Evolutionary conservation across 2,329 filamentous ascomycete species (phyloP), one percentile per base, ranked within the genome.

Genomic region (Fusarium sp.): DNA sequence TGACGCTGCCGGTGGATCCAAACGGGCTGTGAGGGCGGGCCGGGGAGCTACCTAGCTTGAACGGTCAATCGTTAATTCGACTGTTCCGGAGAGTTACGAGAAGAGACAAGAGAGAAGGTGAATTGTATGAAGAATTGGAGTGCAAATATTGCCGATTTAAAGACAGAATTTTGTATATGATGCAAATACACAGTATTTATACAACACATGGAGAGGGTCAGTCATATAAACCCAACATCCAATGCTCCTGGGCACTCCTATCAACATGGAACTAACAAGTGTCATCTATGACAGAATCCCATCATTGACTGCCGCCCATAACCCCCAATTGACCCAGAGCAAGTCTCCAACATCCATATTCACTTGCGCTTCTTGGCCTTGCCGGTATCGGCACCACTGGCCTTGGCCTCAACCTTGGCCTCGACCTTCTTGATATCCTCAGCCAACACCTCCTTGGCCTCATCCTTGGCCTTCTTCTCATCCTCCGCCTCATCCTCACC

Each of bases 401-500:
- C 80, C 82, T 87, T 88, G 29, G 80, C 82, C 72, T 80, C 78
- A 27, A 81, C 81, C 82, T 87, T 88, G 31, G 80, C 82, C 71
- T 80, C 78, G 25, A 81, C 77, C 77, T 84, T 82, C 40, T 83
- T 83, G 6, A 80, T 80, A 27, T 80, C 82, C 71, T 81, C 82
- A 40, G 81, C 79, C 66, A 80, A 78, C 61, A 81, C 78, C 79
- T 86, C 84, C 63, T 85, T 81, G 27, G 82, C 82, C 68, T 84
- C 82, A 16, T 77, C 79, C 70, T 82, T 80, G 64, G 84, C 79
- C 76, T 83, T 81, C 52, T 91, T 90, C 18, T 95, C 94, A 31
- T 94, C 94, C 18, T 97, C 95, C 38, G 91, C 89, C 25, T 95
- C 94, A 29, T 94, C 93, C n/a, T 97, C 96, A n/a, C 97, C 97